Percentiles rank a stretch among this genome's conserved stretches.
Conservation (phyloP, 2,329 filamentous ascomycete species). For the Alternaria rosae region DNA sequence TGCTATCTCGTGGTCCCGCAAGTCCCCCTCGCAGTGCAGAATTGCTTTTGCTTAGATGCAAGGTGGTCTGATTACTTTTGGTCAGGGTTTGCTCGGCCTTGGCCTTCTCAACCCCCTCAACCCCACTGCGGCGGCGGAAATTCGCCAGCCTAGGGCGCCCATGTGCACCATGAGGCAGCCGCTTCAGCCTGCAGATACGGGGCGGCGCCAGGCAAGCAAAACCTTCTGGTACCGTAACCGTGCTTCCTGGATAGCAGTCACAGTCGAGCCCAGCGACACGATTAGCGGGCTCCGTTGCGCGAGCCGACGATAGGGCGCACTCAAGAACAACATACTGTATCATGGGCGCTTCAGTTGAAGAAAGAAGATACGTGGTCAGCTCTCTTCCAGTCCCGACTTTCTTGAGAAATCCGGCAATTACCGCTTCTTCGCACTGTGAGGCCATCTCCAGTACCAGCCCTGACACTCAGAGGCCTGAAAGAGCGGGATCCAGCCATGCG, state of each 20-base stretch:
- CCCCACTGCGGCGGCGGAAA: not conserved
- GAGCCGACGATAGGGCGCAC: slow-evolving; percentile 10
- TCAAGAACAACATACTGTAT: not conserved
- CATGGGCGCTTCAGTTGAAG: not conserved
- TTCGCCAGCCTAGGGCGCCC: not conserved
- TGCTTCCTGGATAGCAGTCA: not conserved
- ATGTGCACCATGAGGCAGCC: slow-evolving; percentile 7
- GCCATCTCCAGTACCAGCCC: not conserved
- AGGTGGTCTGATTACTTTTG: not conserved
- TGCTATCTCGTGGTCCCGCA: slow-evolving; percentile 1
- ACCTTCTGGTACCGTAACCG: slow-evolving; percentile 4
- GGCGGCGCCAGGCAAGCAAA: slow-evolving; percentile 1
- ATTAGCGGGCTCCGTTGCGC: slow-evolving; percentile 4
- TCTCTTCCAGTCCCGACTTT: not conserved
- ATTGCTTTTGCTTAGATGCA: slow-evolving; percentile 14
- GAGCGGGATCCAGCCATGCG: slow-evolving; percentile 8
- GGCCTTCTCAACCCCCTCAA: not conserved
- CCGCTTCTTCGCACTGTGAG: not conserved
- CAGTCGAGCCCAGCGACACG: slow-evolving; percentile 20
- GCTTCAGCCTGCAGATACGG: not conserved
- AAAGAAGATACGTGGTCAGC: not conserved
- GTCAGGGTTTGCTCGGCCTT: not conserved
- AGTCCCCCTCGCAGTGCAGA: slow-evolving; percentile 2
- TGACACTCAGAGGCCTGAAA: not conserved
- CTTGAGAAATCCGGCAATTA: not conserved